Evolutionary conservation across 2,329 filamentous ascomycete genomes (phyloP).

Genomic region (Catunica adiposa): DNA sequence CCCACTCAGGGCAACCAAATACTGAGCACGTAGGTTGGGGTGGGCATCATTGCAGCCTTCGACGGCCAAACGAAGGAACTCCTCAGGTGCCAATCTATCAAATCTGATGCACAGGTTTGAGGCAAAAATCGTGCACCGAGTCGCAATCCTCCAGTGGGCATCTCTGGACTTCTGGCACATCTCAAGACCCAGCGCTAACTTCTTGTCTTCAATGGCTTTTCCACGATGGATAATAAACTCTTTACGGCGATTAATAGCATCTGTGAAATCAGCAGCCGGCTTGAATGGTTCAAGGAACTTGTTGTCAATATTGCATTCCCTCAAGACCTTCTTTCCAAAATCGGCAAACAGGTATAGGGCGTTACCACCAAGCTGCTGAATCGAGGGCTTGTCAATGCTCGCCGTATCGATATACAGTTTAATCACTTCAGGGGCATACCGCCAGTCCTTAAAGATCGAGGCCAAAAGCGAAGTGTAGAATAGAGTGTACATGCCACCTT

Average conservation of each 20-base stretch:
- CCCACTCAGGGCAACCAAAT: conserved; percentile 57
- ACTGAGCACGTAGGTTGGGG: conserved; percentile 66
- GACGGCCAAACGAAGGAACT: conserved; percentile 69
- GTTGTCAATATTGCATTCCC: conserved; percentile 47
- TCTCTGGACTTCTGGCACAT: conserved; percentile 59
- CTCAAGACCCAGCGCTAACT: conserved; percentile 63
- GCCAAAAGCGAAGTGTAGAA: conserved; percentile 78
- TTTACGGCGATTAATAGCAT: conserved; percentile 40
- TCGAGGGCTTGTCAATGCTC: conserved; percentile 80
- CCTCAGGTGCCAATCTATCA: conserved; percentile 63
- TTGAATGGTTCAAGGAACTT: conserved; percentile 21
- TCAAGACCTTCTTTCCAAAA: conserved; percentile 65
- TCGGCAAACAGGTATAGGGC: conserved; percentile 78
- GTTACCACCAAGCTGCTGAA: conserved; percentile 71
- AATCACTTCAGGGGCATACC: conserved; percentile 80
- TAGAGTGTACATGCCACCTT: conserved; percentile 82
- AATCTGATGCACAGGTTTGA: conserved; percentile 86
- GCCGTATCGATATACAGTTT: conserved; percentile 79
- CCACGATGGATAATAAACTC: conserved; percentile 61
- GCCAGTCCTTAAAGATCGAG: conserved; percentile 82
- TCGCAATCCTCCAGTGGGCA: conserved; percentile 94
- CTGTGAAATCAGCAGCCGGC: conserved; percentile 40
- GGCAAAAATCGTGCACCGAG: conserved; percentile 75
- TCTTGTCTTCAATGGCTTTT: conserved; percentile 64
- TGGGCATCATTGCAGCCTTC: conserved; percentile 78